Evolutionary conservation across 75 land plant genomes (phyloP), one percentile per base, ranked within the genome.

Genomic region (Picea glauca): DNA sequence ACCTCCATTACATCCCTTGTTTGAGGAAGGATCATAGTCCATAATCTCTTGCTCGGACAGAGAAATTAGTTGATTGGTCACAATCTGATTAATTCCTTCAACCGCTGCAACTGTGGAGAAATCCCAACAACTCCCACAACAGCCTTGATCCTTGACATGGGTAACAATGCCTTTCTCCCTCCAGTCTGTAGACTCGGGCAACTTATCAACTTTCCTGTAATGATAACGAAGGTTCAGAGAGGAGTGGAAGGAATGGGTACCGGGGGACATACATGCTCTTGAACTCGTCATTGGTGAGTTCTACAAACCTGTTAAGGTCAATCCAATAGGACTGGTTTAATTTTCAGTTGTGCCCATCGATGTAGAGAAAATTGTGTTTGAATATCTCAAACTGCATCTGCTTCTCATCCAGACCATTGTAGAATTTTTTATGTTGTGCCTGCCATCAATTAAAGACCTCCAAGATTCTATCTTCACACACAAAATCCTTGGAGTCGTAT

Each of bases 121-220:
- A 1, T 92, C 94, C 94, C 94, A 93, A 67, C 94, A 93, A 50
- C 92, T 84, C 76, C 95, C 96, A 23, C 96, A 93, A 2, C 63
- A 78, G 58, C 96, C 94, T 78, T 94, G 96, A 78, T 94, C 88
- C 62, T 94, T 94, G 23, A 94, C 89, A 12, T 76, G 58, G 15
- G 58, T 84, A 35, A 93, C 93, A 9, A 90, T 94, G 7, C 88
- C 90, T 21, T 89, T 83, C 26, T 76, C 80, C 30, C 96, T 84
- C 96, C 96, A 94, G 77, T 94, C 96, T 3, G 90, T 79, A 12
- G 82, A 62, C 17, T 80, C 85, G 12, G 94, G 91, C 67, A 92
- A 74, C 7, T 78, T 75, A 1, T 83, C 83, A 11, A 82, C 85
- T 3, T 30, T 78, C 66, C 72, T 58, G 76, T 65, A 5, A 12